Evolutionary conservation across 805 yeast genomes (phyloP), one percentile per base, ranked within the genome.

Genomic region (Yamadazyma sp.): DNA sequence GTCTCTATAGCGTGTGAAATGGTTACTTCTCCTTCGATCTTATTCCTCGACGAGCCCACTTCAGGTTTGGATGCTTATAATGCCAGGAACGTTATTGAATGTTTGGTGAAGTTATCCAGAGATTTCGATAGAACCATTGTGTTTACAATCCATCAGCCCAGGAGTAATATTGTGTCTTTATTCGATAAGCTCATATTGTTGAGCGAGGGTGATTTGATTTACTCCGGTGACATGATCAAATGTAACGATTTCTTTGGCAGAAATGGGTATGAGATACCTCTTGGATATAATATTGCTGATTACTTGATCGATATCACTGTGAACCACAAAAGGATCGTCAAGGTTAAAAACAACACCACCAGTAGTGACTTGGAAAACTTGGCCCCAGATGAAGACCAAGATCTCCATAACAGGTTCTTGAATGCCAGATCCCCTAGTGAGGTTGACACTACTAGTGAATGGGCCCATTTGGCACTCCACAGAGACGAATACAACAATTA

Each of bases 71-170:
- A 93, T 59, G 82, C 97, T 6, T 91, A 78, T 57, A 91, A 90
- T 62, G 98, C 99, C 1, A 80, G 78, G 54, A 88, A 90, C 50
- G 99, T 93, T 6, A 72, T 93, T 29, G 97, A 89, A 44, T 76
- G 88, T 44, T 70, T 93, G 30, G 91, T 85, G 2, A 75, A 84
- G 40, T 70, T 93, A 41, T 87, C 97, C 0, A 73, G 80, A 41
- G 83, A 80, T 50, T 85, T 82, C 59, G 81, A 84, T 43, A 79
- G 98, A 55, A 91, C 99, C 0, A 80, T 93, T 33, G 78, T 93
- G 2, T 84, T 93, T 57, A 88, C 99, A 0, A 93, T 93, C 47
- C 99, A 93, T 64, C 99, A 93, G 57, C 99, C 99, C 8, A 75
- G 99, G 54, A 86, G 96, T 40, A 93, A 93, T 54, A 91, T 93